Evolutionary conservation across 2,329 filamentous ascomycete genomes (phyloP), one percentile per base, ranked within the genome.

Genomic region (Myriosclerotinia duriaeana): DNA sequence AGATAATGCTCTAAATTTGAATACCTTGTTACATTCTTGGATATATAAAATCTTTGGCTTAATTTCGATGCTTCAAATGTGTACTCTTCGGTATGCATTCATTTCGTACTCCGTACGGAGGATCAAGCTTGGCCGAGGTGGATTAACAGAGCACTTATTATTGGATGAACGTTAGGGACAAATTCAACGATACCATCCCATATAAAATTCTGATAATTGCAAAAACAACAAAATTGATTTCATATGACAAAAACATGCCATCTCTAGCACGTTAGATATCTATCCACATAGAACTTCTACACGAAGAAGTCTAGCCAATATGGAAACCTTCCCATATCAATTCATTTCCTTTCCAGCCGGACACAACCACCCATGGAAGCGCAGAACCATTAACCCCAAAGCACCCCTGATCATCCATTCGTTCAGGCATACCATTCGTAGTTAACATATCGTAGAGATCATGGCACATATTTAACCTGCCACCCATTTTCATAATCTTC

Each of bases 231-330:
- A 38, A n/a, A 65, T 65, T 53, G 40, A 17, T 44, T 44, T 64
- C 50, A 38, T 53, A 60, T 40, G 20, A 60, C 60, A 60, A 38
- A 60, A 58, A 11, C 54, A 61, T 50, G 50, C 64, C 22, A 5
- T 44, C 22, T 53, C 14, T 34, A 65, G 54, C 38, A 53, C 30
- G 54, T 53, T 42, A 52, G 64, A 46, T 65, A 53, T 65, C 36
- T 65, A 65, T 65, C 64, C 54, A 65, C 36, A 65, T 22, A 42
- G n/a, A 65, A 68, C 68, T 68, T 68, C 68, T 65, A 54, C 46
- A 54, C 50, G 60, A 58, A 66, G 60, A 58, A 66, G 70, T 66
- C 62, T 64, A 65, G 61, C 65, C n/a, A 65, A 68, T 61, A 68
- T 67, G 68, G 67, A 70, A 69, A 63, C 54, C 53, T 60, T 67